These are phyloP conservation scores for Lycium ferocissimum DNA, from an alignment of 257 asterid genomes.

Conservation along the genomic window DNA sequence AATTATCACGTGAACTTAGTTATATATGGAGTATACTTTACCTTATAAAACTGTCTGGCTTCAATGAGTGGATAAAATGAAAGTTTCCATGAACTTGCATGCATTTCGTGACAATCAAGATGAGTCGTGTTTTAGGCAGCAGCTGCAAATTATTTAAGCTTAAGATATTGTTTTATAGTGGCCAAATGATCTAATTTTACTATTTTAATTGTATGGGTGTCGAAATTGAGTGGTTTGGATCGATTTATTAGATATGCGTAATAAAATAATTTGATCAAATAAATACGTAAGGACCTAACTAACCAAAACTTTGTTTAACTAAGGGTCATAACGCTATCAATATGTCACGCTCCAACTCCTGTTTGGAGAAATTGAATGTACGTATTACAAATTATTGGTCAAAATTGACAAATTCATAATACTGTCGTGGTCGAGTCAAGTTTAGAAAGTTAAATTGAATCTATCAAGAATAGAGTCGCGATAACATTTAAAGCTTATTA, in stretches of 20 bases:
- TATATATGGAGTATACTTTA: background rate
- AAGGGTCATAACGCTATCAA: too few species aligned
- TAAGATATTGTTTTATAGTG: background rate
- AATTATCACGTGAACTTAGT: constrained; percentile 1
- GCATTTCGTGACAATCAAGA: background rate
- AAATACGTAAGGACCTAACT: background rate
- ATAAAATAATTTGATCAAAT: background rate
- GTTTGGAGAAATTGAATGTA: too few species aligned
- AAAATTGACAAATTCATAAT: background rate
- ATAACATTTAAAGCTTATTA: background rate
- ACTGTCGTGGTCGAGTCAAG: background rate
- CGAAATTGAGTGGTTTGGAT: background rate
- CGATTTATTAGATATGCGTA: background rate
- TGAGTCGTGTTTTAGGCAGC: background rate
- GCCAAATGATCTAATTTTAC: background rate
- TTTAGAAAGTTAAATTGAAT: background rate
- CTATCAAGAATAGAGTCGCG: background rate
- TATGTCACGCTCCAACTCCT: too few species aligned
- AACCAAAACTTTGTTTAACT: background rate
- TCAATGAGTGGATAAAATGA: background rate
- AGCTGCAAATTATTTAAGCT: background rate
- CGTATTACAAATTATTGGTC: too few species aligned
- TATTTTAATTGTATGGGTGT: background rate
- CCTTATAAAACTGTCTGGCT: background rate
- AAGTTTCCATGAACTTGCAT: background rate